These are phyloP conservation scores for Phaffia australis DNA, from an alignment of 768 basidiomycete species.

Conservation along the genomic window DNA sequence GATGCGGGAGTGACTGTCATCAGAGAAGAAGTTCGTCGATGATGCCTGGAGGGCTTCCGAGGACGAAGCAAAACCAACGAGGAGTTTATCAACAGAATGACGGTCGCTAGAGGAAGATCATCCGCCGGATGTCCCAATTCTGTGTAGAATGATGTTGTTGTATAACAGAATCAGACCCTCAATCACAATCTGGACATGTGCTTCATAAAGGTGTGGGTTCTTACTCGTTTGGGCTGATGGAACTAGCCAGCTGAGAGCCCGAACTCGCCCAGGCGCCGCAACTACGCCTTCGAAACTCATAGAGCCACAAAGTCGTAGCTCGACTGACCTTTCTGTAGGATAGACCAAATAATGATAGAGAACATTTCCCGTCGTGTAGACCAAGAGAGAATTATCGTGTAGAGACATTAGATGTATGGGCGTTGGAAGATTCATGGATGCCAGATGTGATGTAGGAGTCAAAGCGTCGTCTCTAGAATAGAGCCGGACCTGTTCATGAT, in stretches of 20 bases:
- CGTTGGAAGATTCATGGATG: constrained; percentile 62
- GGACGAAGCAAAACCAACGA: constrained; percentile 80
- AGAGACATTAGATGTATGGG: constrained; percentile 78
- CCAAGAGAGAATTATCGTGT: constrained; percentile 86
- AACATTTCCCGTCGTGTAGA: constrained; percentile 89
- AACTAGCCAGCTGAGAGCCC: constrained; percentile 94
- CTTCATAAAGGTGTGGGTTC: constrained; percentile 32
- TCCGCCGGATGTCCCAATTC: constrained; percentile 89
- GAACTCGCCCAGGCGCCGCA: constrained; percentile 64
- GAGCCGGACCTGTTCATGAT: constrained; percentile 58
- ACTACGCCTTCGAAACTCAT: constrained; percentile 90
- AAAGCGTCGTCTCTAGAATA: constrained; percentile 89
- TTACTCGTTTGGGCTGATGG: constrained; percentile 82
- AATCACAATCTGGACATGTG: constrained; percentile 16
- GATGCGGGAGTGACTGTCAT: constrained; percentile 37
- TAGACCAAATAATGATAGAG: constrained; percentile 84
- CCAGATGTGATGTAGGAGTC: constrained; percentile 66
- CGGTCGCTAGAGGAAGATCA: constrained; percentile 85
- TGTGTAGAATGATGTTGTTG: constrained; percentile 36
- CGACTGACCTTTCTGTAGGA: constrained; percentile 62
- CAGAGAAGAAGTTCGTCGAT: constrained; percentile 18
- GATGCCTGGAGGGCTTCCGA: constrained; percentile 49
- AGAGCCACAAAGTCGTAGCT: constrained; percentile 80
- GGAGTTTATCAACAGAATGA: constrained; percentile 89
- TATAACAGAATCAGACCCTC: neutral